These are phyloP conservation scores for Biscogniauxia sp. DNA, from an alignment of 2,329 filamentous ascomycete species.

Conservation along the genomic window DNA sequence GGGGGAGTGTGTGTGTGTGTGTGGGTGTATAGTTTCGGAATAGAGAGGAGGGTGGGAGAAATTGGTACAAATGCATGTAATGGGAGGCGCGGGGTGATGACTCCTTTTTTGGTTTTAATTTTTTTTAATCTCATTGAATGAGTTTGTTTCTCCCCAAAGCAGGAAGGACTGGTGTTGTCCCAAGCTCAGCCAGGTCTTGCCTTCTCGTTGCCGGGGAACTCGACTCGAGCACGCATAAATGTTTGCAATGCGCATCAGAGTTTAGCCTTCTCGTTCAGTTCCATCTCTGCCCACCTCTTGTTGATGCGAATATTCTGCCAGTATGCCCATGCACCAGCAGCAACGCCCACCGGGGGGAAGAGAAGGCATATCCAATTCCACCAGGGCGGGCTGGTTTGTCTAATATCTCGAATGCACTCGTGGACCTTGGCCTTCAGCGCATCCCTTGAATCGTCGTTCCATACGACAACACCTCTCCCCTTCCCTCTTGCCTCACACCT, in stretches of 20 bases:
- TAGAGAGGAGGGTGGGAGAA: background rate
- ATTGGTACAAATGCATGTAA: too few relatives aligned
- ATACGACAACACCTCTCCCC: slow-evolving; percentile 75
- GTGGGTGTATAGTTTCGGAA: too few relatives aligned
- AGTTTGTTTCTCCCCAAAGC: too few relatives aligned
- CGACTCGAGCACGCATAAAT: too few relatives aligned
- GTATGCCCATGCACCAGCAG: slow-evolving; percentile 68
- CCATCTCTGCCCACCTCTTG: slow-evolving; percentile 64
- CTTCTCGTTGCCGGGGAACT: too few relatives aligned
- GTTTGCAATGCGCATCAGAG: slow-evolving; percentile 28
- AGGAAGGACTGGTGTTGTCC: too few relatives aligned
- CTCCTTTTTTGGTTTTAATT: too few relatives aligned
- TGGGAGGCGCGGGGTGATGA: background rate
- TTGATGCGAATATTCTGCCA: slow-evolving; percentile 70
- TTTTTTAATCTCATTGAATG: too few relatives aligned
- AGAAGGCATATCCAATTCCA: slow-evolving; percentile 73
- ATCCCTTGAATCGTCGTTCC: slow-evolving; percentile 79
- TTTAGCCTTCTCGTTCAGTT: slow-evolving; percentile 46
- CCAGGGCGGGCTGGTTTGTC: slow-evolving; percentile 67
- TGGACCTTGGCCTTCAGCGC: slow-evolving; percentile 67
- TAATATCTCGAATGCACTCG: slow-evolving; percentile 62
- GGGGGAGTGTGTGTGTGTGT: too few relatives aligned
- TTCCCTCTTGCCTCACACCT: slow-evolving; percentile 64
- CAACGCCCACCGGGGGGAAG: slow-evolving; percentile 72
- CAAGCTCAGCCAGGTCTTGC: too few relatives aligned